phyloP scores from a whole-genome alignment of 441 rosid genomes.

The Populus hybrid region DNA sequence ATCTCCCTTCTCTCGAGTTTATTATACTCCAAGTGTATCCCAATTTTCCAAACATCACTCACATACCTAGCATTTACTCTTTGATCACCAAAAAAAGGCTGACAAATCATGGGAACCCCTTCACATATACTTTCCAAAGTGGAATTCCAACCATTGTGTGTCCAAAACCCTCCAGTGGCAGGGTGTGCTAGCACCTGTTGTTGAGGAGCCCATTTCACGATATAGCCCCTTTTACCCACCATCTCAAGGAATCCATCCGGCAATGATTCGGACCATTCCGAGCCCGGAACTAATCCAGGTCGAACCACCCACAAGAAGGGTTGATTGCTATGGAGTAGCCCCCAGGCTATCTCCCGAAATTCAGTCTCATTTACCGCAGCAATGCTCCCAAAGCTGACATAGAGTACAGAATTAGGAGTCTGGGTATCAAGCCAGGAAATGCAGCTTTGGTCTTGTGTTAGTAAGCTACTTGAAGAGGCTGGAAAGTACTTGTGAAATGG shows the following conservation, averaged over 20 bases:
- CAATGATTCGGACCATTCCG: constrained; percentile 28
- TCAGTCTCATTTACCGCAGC: constrained; percentile 34
- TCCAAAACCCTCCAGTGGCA: constrained; percentile 50
- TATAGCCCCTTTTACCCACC: constrained; percentile 34
- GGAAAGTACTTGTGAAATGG: constrained; percentile 53
- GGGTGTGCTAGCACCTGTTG: constrained; percentile 44
- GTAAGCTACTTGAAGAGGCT: constrained; percentile 36
- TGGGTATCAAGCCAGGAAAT: constrained; percentile 55
- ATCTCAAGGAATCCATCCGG: constrained; percentile 35
- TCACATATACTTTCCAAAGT: constrained; percentile 53
- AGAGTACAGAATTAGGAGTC: constrained; percentile 40
- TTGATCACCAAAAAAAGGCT: constrained; percentile 51
- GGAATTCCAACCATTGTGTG: constrained; percentile 63
- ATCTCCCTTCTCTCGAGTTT: constrained; percentile 35
- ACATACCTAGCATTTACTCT: constrained; percentile 48
- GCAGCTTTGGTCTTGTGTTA: constrained; percentile 36
- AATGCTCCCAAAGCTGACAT: constrained; percentile 55
- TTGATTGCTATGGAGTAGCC: constrained; percentile 39
- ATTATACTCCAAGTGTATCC: constrained; percentile 37
- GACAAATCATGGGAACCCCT: constrained; percentile 62
- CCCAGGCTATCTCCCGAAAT: constrained; percentile 52
- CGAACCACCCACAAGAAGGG: constrained; percentile 59
- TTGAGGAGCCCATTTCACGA: constrained; percentile 64
- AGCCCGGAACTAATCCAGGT: constrained; percentile 30
- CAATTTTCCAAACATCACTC: constrained; percentile 43